Evolutionary conservation across 805 yeast genomes (phyloP).

Genomic region (Priceomyces haplophilus): DNA sequence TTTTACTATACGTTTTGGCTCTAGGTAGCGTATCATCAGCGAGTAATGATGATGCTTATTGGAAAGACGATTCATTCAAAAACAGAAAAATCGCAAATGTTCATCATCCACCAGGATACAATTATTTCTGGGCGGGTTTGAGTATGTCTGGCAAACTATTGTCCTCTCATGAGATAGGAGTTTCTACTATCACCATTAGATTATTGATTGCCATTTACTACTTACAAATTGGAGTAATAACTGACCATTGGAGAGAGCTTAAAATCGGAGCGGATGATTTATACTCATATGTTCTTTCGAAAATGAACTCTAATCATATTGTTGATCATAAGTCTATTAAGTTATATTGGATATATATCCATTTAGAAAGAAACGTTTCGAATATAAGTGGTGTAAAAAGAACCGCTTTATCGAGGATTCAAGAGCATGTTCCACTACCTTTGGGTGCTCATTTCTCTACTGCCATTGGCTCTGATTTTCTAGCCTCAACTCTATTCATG

Average conservation of each 20-base stretch:
- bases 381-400: too few relatives aligned
- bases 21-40: neutral
- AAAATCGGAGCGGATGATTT: too few relatives aligned
- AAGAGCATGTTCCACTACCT: neutral
- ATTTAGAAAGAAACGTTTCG: neutral
- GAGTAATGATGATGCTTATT: neutral
- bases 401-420: neutral
- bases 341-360: neutral
- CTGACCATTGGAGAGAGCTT: neutral
- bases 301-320: neutral
- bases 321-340: neutral
- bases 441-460: neutral
- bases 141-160: neutral
- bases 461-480: neutral
- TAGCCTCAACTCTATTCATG: too few relatives aligned
- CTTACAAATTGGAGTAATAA: neutral
- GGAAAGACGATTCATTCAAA: neutral
- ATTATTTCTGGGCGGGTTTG: slow-evolving; percentile 1
- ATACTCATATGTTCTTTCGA: too few relatives aligned
- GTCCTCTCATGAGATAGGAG: neutral
- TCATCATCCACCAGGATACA: slow-evolving; percentile 1
- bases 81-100: too few relatives aligned
- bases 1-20: neutral
- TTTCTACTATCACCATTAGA: neutral
- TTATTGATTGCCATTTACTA: neutral